Evolutionary conservation across 2,329 filamentous ascomycete species (phyloP).

Genomic region (Fusarium keratoplasticum): DNA sequence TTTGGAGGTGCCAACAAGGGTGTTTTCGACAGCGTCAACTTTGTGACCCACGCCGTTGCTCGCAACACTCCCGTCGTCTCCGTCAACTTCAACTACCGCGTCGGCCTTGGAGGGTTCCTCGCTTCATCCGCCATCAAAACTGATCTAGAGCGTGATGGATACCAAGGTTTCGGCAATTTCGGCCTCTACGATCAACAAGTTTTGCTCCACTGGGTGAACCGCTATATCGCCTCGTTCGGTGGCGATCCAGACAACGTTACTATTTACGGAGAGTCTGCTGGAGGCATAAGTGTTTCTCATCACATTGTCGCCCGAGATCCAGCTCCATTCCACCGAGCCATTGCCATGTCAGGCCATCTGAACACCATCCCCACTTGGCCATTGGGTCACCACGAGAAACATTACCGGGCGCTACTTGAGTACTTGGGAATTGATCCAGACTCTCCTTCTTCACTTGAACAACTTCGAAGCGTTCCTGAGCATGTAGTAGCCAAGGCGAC

Average conservation of each 20-base stretch:
- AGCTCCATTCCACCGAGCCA: constrained; percentile 22
- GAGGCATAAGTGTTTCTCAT: constrained; percentile 22
- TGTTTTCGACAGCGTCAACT: constrained; percentile 21
- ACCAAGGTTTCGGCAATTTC: constrained; percentile 19
- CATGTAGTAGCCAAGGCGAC: constrained; percentile 15
- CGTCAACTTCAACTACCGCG: constrained; percentile 24
- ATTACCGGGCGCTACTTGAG: constrained; percentile 17
- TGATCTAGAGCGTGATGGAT: constrained; percentile 11
- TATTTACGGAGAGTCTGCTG: constrained; percentile 22
- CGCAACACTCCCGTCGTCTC: constrained; percentile 10
- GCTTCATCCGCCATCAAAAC: constrained; percentile 13
- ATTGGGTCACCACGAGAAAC: constrained; percentile 19
- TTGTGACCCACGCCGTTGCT: constrained; percentile 12
- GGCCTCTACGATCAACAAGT: constrained; percentile 21
- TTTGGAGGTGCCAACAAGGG: constrained; percentile 19
- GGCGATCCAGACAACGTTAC: constrained; percentile 21
- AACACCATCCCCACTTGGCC: constrained; percentile 21
- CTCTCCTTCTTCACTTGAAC: constrained; percentile 10
- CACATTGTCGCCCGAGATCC: constrained; percentile 12
- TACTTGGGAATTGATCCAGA: constrained; percentile 19
- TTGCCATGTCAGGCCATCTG: constrained; percentile 24
- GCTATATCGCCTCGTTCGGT: constrained; percentile 21
- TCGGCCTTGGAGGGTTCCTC: constrained; percentile 18
- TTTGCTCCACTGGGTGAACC: constrained; percentile 19
- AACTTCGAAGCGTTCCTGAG: constrained; percentile 18